phyloP scores from a whole-genome alignment of 2,329 filamentous ascomycete species.

The Nigrospora oryzae region DNA sequence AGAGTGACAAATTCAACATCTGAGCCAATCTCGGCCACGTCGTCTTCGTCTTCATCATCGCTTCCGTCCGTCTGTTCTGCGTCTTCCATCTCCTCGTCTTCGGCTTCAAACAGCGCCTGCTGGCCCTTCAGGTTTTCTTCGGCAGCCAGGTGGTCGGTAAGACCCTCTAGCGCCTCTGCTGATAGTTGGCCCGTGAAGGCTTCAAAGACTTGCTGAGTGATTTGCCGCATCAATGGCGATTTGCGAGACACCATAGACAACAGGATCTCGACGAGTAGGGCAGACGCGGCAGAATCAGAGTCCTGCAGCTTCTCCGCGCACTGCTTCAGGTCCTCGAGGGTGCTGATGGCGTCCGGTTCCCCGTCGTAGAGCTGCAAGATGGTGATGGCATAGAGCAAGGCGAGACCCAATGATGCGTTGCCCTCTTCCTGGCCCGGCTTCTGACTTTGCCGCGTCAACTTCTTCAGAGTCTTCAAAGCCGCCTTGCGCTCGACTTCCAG shows the following conservation, averaged over 20 bases:
- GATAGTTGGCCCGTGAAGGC: slow-evolving; percentile 73
- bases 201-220: slow-evolving; percentile 81
- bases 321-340: slow-evolving; percentile 72
- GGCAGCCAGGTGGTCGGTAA: slow-evolving; percentile 62
- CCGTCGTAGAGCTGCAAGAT: slow-evolving; percentile 87
- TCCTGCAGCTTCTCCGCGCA: slow-evolving; percentile 61
- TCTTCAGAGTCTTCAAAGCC: slow-evolving; percentile 43
- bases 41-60: slow-evolving; percentile 31
- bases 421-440: slow-evolving; percentile 26
- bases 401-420: slow-evolving; percentile 52
- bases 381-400: slow-evolving; percentile 74
- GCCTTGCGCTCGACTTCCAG: slow-evolving; percentile 43
- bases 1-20: slow-evolving; percentile 31
- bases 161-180: slow-evolving; percentile 57
- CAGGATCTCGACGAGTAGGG: slow-evolving; percentile 77
- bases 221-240: slow-evolving; percentile 75
- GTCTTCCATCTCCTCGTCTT: slow-evolving; percentile 46
- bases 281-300: slow-evolving; percentile 50
- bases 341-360: slow-evolving; percentile 74
- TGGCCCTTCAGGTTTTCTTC: slow-evolving; percentile 79
- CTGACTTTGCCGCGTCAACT: slow-evolving; percentile 35
- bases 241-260: slow-evolving; percentile 83
- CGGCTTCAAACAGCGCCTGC: slow-evolving; percentile 72
- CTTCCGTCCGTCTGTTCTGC: slow-evolving; percentile 31
- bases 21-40: slow-evolving; percentile 28